phyloP scores from a whole-genome alignment of 2,329 filamentous ascomycete genomes.

The Fusarium coicis region DNA sequence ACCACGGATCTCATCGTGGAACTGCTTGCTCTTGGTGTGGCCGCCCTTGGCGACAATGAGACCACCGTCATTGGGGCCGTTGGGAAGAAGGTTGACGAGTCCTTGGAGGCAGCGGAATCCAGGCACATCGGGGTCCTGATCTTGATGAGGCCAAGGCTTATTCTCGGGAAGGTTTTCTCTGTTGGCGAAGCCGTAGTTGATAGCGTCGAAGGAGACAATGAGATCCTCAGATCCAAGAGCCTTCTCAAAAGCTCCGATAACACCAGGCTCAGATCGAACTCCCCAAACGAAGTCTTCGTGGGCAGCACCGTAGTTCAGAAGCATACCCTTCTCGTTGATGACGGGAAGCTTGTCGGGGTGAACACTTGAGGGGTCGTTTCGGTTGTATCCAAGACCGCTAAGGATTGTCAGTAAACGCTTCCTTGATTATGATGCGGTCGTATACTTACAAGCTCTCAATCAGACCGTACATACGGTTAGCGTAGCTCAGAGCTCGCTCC shows the following conservation, averaged over 20 bases:
- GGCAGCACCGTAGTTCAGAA: conserved; percentile 56
- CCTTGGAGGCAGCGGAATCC: conserved; percentile 64
- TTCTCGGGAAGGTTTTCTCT: conserved; percentile 45
- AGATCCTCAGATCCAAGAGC: conserved; percentile 58
- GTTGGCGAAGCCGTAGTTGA: conserved; percentile 55
- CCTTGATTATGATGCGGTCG: rapidly evolving
- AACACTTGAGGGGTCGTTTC: conserved; percentile 28
- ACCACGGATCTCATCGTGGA: conserved; percentile 49
- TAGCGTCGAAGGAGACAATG: conserved; percentile 58
- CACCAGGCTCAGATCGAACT: conserved; percentile 57
- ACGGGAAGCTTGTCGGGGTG: conserved; percentile 40
- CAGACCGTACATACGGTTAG: conserved; percentile 39
- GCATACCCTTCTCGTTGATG: conserved; percentile 57
- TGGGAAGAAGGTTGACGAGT: conserved; percentile 56
- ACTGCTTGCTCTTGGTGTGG: conserved; percentile 43
- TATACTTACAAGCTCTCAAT: conserved; percentile 38
- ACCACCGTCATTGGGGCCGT: conserved; percentile 50
- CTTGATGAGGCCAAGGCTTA: conserved; percentile 39
- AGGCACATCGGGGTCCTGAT: conserved; percentile 36
- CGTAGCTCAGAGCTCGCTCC: conserved; percentile 37
- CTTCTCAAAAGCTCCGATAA: conserved; percentile 58
- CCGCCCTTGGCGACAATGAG: conserved; percentile 47
- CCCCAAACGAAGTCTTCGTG: conserved; percentile 62
- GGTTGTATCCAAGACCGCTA: conserved; percentile 35
- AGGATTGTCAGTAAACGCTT: background rate